Evolutionary conservation across 2,329 filamentous ascomycete species (phyloP), one percentile per base, ranked within the genome.

Genomic region (Cercospora sp.): DNA sequence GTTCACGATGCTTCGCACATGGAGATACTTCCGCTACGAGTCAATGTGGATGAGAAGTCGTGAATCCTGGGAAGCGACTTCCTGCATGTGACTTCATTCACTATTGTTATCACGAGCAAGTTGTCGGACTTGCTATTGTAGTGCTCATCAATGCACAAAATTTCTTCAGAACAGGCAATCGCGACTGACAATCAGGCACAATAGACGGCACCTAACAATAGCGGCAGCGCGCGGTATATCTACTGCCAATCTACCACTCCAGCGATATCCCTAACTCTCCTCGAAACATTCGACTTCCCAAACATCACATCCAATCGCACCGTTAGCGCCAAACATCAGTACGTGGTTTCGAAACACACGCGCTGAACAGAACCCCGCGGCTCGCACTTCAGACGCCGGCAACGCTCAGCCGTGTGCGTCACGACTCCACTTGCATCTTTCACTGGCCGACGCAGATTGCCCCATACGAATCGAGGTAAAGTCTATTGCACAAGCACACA

Each of bases 391-490:
- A 59, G 55, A 53, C 62, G 36, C 55, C 33, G 62, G 62, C 62
- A 58, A 18, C 31, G 28, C 48, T 26, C 51, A 42, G 31, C 62
- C 62, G 62, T 36, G 30, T 64, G 62, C 62, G 62, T 64, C 62
- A 64, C 62, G 20, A n/a, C 26, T 28, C 51, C 20, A 58, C 13
- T 23, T 12, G 30, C 61, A 8, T 18, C 13, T 57, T 55, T 64
- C 30, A 64, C 45, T 42, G 45, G 60, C 18, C 42, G n/a, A 39
- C 30, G 12, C 23, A 23, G 4, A 28, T 39, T 31, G n/a, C 30
- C 30, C 61, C n/a, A n/a, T 23, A 48, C 45, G 36, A 64, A 31
- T 36, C 18, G 45, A 64, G 61, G 48, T 57, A 28, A 57, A 58
- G 23, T 36, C 16, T 59, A 36, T 39, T 39, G 30, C 31, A 33